Evolutionary conservation across 805 yeast species (phyloP).

Genomic region (Kodamaea kaohsiungensis): DNA sequence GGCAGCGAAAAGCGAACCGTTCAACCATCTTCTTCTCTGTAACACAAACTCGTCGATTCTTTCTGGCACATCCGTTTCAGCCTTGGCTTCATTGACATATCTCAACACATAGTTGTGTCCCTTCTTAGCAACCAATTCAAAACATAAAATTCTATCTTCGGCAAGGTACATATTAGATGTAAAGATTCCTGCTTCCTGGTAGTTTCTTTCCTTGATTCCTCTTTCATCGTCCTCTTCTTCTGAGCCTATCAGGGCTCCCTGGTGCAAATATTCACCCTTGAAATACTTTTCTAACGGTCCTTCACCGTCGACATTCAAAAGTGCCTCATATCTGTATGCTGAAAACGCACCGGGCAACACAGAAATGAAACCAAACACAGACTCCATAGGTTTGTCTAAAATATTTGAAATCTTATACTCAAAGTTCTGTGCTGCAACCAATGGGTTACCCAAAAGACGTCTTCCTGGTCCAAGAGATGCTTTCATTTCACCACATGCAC

Average conservation of each 20-base stretch:
- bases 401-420: conserved; percentile 96
- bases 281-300: conserved; percentile 89
- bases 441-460: conserved; percentile 65
- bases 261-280: conserved; percentile 85
- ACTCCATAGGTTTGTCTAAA: conserved; percentile 93
- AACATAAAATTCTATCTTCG: conserved; percentile 93
- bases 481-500: conserved; percentile 96
- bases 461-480: conserved; percentile 70
- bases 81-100: conserved; percentile 89
- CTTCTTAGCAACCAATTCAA: conserved; percentile 90
- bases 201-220: conserved; percentile 39
- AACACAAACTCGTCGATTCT: conserved; percentile 90
- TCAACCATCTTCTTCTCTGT: conserved; percentile 97
- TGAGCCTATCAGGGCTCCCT: conserved; percentile 47
- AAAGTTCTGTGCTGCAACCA: conserved; percentile 95
- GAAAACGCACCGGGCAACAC: conserved; percentile 97
- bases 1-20: conserved; percentile 98
- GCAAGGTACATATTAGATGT: conserved; percentile 96
- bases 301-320: conserved; percentile 68
- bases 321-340: conserved; percentile 85
- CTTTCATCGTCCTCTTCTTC: conserved; percentile 39
- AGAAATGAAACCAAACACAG: conserved; percentile 89
- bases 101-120: conserved; percentile 85
- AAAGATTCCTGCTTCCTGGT: conserved; percentile 66
- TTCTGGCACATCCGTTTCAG: conserved; percentile 97